A percentile compares a stretch with the other conserved stretches of the same genome.
Evolutionary conservation across 305 asterid genomes (phyloP).

Genomic region (Andrographis paniculata): DNA sequence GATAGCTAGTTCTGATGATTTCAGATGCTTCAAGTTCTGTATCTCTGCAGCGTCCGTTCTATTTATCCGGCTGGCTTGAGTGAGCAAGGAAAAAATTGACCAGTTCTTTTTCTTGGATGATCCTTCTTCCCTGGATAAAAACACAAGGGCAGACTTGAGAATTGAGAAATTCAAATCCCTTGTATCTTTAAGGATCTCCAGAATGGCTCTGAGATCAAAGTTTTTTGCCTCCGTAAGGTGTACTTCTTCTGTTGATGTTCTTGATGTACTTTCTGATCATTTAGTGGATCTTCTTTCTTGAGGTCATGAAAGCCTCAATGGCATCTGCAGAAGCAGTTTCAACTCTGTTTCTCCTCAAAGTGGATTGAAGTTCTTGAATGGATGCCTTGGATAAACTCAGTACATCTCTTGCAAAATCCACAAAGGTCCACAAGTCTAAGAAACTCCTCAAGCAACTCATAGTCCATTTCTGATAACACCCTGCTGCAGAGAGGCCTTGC

Average conservation of each 20-base stretch:
- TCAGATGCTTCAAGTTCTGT: not conserved
- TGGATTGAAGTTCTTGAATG: too few relatives aligned
- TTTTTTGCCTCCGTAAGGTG: too few relatives aligned
- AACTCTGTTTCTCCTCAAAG: not conserved
- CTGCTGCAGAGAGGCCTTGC: slow-evolving; percentile 15
- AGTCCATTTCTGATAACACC: slow-evolving; percentile 9
- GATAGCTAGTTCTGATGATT: not conserved
- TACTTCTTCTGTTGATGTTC: too few relatives aligned
- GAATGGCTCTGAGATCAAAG: slow-evolving; percentile 5
- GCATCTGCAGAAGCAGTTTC: slow-evolving; percentile 10
- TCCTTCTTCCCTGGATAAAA: slow-evolving; percentile 14
- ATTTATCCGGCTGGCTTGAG: not conserved
- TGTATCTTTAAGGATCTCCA: not conserved
- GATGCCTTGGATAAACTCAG: slow-evolving; percentile 20
- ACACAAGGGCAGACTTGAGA: slow-evolving; percentile 3
- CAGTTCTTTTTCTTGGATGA: slow-evolving; percentile 19
- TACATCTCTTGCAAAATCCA: slow-evolving; percentile 19
- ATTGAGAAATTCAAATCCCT: not conserved
- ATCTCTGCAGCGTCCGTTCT: not conserved
- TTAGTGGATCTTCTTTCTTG: slow-evolving; percentile 22
- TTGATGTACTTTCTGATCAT: slow-evolving; percentile 22
- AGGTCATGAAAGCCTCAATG: slow-evolving; percentile 15
- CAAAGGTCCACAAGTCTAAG: slow-evolving; percentile 23
- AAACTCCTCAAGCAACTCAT: slow-evolving; percentile 26
- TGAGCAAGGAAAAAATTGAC: slow-evolving; percentile 17